These are phyloP conservation scores for Calvatia gigantea DNA, from an alignment of 768 basidiomycete genomes.

Conservation along the genomic window DNA sequence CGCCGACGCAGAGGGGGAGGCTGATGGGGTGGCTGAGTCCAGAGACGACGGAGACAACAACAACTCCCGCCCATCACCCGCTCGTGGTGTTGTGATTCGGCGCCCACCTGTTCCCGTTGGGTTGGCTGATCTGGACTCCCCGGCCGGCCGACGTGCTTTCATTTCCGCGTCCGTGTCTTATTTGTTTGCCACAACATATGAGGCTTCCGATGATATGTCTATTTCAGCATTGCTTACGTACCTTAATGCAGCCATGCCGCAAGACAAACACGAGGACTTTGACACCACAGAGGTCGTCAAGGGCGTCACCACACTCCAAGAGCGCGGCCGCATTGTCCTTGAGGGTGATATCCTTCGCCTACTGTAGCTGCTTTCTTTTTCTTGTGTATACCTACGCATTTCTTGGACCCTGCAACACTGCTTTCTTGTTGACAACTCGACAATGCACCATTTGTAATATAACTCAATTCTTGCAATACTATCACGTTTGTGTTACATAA, in stretches of 20 bases:
- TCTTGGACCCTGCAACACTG: conserved; percentile 4
- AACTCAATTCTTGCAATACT: conserved; percentile 4
- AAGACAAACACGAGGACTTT: conserved; percentile 79
- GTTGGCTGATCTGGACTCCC: conserved; percentile 58
- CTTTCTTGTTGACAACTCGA: not conserved
- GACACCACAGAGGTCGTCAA: conserved; percentile 69
- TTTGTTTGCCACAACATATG: conserved; percentile 68
- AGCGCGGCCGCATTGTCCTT: conserved; percentile 43
- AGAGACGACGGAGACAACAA: conserved; percentile 25
- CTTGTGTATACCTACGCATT: not conserved
- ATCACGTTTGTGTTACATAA: conserved; percentile 4
- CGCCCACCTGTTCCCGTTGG: conserved; percentile 32
- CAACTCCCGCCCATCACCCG: not conserved
- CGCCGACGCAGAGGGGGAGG: conserved; percentile 29
- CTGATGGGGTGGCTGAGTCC: conserved; percentile 22
- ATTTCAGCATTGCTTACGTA: conserved; percentile 68
- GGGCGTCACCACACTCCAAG: conserved; percentile 42
- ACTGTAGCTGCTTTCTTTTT: not conserved
- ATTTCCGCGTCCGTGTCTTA: conserved; percentile 57
- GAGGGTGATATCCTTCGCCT: conserved; percentile 44
- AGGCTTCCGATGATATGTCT: conserved; percentile 60
- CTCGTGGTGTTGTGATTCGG: conserved; percentile 12
- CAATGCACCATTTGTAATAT: conserved; percentile 5
- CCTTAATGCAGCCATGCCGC: conserved; percentile 73
- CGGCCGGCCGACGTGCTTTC: conserved; percentile 54